These are phyloP conservation scores for Magnusiomyces sp. DNA, from an alignment of 1,139 yeast genomes.

Conservation along the genomic window DNA sequence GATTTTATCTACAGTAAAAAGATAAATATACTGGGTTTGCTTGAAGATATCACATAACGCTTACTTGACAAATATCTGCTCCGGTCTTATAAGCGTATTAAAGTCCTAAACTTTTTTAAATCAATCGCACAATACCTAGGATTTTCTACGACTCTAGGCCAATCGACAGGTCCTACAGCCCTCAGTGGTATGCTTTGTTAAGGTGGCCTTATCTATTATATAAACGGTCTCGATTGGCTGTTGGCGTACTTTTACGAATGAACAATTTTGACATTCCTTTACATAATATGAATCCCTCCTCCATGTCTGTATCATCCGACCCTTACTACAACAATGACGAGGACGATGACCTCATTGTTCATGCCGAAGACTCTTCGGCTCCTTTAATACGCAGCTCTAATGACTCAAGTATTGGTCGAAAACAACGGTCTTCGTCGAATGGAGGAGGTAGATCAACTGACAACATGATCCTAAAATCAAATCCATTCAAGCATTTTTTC, in stretches of 20 bases:
- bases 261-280: neutral
- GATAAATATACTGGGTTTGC: too few relatives aligned
- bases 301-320: neutral
- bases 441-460: neutral
- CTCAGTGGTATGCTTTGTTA: conserved; percentile 1
- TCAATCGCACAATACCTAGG: too few relatives aligned
- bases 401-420: neutral
- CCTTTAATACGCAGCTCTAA: conserved; percentile 14
- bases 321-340: conserved; percentile 1
- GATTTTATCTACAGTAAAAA: too few relatives aligned
- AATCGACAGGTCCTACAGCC: neutral
- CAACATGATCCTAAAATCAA: neutral
- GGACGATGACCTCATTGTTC: conserved; percentile 2
- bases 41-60: too few relatives aligned
- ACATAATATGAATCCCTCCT: neutral
- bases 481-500: neutral
- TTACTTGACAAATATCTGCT: too few relatives aligned
- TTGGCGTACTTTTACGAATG: conserved; percentile 1
- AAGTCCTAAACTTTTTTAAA: too few relatives aligned
- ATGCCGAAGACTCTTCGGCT: conserved; percentile 13
- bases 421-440: conserved; percentile 15
- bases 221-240: conserved; percentile 4
- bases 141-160: too few relatives aligned
- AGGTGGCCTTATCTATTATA: conserved; percentile 3
- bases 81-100: too few relatives aligned